A percentile compares a stretch with the other conserved stretches of the same genome.
Evolutionary conservation across 2,329 filamentous ascomycete genomes (phyloP).

Genomic region (Penicillium crustosum): DNA sequence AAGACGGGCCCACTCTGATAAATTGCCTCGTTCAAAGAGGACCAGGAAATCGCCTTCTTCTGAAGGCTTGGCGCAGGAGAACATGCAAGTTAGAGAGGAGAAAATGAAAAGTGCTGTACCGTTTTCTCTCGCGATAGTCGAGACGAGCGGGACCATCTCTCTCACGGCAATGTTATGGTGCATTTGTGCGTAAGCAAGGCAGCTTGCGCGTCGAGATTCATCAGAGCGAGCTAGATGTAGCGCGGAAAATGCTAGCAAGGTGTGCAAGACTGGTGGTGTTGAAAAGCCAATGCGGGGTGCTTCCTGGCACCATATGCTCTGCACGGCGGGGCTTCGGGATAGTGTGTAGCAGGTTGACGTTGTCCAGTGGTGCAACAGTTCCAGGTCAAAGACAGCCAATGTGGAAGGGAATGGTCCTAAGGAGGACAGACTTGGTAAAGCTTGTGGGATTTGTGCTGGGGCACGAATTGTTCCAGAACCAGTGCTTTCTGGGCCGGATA

Average conservation of each 20-base stretch:
- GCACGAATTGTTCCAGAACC: neutral
- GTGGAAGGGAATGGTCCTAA: conserved; percentile 3
- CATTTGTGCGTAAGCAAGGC: conserved; percentile 39
- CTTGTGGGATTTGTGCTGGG: neutral
- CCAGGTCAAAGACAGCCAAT: conserved; percentile 45
- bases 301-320: conserved; percentile 21
- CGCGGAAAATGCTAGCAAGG: conserved; percentile 50
- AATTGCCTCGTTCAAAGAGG: conserved; percentile 32
- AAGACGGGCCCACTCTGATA: conserved; percentile 42
- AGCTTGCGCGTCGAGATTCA: conserved; percentile 41
- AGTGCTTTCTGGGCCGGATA: conserved; percentile 1
- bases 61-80: conserved; percentile 39
- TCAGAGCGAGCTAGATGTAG: conserved; percentile 50
- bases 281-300: conserved; percentile 50
- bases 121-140: conserved; percentile 35
- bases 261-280: conserved; percentile 51
- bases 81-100: conserved; percentile 40
- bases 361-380: conserved; percentile 56
- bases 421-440: neutral
- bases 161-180: conserved; percentile 39
- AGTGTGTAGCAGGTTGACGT: conserved; percentile 30
- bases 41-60: conserved; percentile 37
- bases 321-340: no score
- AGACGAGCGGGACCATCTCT: conserved; percentile 35
- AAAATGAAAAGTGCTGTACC: conserved; percentile 42